Conservation (phyloP, 495 filamentous ascomycete species). For the Mytilinidion resinicola region DNA sequence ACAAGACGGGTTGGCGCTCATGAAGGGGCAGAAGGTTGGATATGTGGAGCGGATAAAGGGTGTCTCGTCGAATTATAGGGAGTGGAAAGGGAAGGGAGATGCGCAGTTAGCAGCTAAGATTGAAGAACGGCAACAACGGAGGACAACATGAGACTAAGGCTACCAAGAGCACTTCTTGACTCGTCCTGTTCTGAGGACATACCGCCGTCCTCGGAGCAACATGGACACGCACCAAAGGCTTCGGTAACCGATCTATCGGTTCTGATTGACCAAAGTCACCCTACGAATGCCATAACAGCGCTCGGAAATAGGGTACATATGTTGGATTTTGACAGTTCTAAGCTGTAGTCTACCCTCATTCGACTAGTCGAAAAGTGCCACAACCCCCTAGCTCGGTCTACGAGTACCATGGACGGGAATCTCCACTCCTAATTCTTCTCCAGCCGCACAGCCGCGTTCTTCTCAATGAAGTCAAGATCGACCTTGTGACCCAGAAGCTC, state of each 20-base stretch:
- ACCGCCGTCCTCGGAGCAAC: too few relatives aligned
- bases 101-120: not conserved
- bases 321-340: too few relatives aligned
- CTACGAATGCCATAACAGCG: too few relatives aligned
- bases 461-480: slow-evolving; percentile 37
- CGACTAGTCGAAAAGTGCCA: too few relatives aligned
- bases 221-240: too few relatives aligned
- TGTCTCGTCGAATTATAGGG: not conserved
- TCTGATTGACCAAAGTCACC: too few relatives aligned
- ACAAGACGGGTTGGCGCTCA: slow-evolving; percentile 62
- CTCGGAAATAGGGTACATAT: too few relatives aligned
- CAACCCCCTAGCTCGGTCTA: too few relatives aligned
- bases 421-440: slow-evolving; percentile 31
- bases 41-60: slow-evolving; percentile 51
- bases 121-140: not conserved
- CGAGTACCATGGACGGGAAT: not conserved
- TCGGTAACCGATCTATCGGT: too few relatives aligned
- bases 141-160: not conserved
- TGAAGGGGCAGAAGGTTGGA: slow-evolving; percentile 60
- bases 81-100: not conserved
- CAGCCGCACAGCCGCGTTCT: slow-evolving; percentile 37
- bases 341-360: too few relatives aligned
- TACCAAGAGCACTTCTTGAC: too few relatives aligned
- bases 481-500: slow-evolving; percentile 41
- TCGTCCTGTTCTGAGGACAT: too few relatives aligned